phyloP scores from a whole-genome alignment of 768 basidiomycete genomes.

The Rhizopogon vinicolor region DNA sequence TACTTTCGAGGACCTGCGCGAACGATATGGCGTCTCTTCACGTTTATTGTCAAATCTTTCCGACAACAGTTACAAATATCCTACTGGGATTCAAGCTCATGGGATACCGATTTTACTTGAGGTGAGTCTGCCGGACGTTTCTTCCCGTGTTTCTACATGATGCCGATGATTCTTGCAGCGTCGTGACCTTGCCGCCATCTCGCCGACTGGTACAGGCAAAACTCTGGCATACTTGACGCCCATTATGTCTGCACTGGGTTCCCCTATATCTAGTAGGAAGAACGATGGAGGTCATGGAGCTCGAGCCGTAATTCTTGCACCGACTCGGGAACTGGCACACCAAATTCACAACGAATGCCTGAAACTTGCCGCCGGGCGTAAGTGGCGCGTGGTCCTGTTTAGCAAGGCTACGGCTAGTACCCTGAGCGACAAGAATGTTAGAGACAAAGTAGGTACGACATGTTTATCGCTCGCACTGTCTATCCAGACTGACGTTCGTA shows the following conservation, averaged over 20 bases:
- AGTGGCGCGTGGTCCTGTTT: constrained; percentile 79
- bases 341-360: constrained; percentile 92
- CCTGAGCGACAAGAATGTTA: constrained; percentile 63
- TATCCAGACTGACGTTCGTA: constrained; percentile 19
- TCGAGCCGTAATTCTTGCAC: constrained; percentile 79
- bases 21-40: constrained; percentile 53
- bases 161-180: constrained; percentile 34
- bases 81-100: constrained; percentile 80
- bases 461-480: background rate
- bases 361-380: constrained; percentile 75
- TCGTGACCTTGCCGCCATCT: constrained; percentile 89
- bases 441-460: constrained; percentile 73
- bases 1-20: constrained; percentile 54
- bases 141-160: background rate
- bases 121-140: constrained; percentile 34
- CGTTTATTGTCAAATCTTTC: constrained; percentile 62
- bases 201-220: constrained; percentile 97
- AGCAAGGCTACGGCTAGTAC: constrained; percentile 89
- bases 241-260: constrained; percentile 54
- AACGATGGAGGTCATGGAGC: constrained; percentile 50
- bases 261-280: constrained; percentile 49
- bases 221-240: constrained; percentile 91
- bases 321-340: constrained; percentile 92
- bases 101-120: constrained; percentile 78
- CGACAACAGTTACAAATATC: constrained; percentile 54